Evolutionary conservation across 352 stramenopile genomes (phyloP), one percentile per base, ranked within the genome.

Genomic region (Pythium dissotocum): DNA sequence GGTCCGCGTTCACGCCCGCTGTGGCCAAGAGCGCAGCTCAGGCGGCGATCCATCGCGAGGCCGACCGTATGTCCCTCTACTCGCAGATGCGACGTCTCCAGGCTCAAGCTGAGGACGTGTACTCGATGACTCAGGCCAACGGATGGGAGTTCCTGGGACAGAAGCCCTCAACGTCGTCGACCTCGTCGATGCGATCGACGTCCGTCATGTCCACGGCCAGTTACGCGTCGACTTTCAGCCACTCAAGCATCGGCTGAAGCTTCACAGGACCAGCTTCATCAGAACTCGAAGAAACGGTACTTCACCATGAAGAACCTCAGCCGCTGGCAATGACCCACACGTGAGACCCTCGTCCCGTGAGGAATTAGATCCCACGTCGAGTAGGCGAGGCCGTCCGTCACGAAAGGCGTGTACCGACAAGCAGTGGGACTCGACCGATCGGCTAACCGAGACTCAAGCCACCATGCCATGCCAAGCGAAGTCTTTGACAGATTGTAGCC

Each of bases 61-160:
- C 53, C 6, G 61, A 64, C 16, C 60, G 67, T 38, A 65, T 73
- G 49, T 70, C 69, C 40, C 58, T 75, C 10, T 75, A 62, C 38
- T 53, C 63, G 58, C 69, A 71, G 46, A 75, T 75, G 69, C 46
- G 35, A 8, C 52, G 54, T 24, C 58, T 75, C 26, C 69, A 56
- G 8, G 58, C 63, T 13, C 57, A 68, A 38, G 69, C 69, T 14
- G 69, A 70, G 46, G 63, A 55, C 53, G 55, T 48, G 12, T 70
- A 67, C 58, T 68, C 69, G 26, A 53, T 71, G 36, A 71, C 63
- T 2, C 69, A 64, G 24, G 69, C 69, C 12, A 70, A 70, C 51
- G 60, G 33, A 21, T 68, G 55, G 59, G 60, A 68, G 54, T 65
- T 65, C 18, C 58, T 71, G 58, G 59, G 40, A 32, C 40, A 26